Conservation (phyloP, 345 rosid genomes). For the Bruguiera gymnorhiza region DNA sequence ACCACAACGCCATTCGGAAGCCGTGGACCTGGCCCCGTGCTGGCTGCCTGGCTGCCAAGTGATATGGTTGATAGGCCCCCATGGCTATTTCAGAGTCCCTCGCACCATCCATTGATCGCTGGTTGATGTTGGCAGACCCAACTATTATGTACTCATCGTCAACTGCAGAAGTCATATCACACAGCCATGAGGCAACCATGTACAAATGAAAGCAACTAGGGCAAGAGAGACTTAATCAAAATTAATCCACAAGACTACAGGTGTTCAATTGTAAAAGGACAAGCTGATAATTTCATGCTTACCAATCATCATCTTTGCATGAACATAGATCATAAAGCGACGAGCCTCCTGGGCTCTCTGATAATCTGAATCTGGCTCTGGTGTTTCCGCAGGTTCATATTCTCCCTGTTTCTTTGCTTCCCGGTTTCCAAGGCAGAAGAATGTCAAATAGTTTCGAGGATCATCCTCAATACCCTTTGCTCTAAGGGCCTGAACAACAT, state of each 20-base stretch:
- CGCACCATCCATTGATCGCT: slow-evolving; percentile 97
- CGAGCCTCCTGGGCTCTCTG: slow-evolving; percentile 83
- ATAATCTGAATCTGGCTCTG: slow-evolving; percentile 84
- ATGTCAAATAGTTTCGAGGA: slow-evolving; percentile 82
- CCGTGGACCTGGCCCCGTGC: slow-evolving; percentile 95
- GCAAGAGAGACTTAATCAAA: neutral
- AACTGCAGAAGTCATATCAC: slow-evolving; percentile 42
- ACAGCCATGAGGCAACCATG: neutral
- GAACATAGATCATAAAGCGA: slow-evolving; percentile 98
- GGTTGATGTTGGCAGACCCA: slow-evolving; percentile 98
- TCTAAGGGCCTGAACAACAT: slow-evolving; percentile 65
- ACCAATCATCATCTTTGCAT: slow-evolving; percentile 99
- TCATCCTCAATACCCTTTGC: slow-evolving; percentile 68
- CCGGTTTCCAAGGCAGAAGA: slow-evolving; percentile 93
- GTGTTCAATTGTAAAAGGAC: no score
- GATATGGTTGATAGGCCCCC: slow-evolving; percentile 95
- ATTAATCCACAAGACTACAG: no score
- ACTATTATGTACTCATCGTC: slow-evolving; percentile 95
- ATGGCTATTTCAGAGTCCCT: slow-evolving; percentile 99
- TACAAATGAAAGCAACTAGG: neutral
- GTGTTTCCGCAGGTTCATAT: slow-evolving; percentile 74
- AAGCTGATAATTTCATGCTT: slow-evolving; percentile 6
- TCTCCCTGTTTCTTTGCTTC: slow-evolving; percentile 87
- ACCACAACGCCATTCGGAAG: slow-evolving; percentile 93
- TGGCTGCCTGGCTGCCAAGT: slow-evolving; percentile 64